Percentiles rank a stretch among this genome's conserved stretches.
Conservation (phyloP, 1,284 basidiomycete genomes). For the Meira miltonrushii region DNA sequence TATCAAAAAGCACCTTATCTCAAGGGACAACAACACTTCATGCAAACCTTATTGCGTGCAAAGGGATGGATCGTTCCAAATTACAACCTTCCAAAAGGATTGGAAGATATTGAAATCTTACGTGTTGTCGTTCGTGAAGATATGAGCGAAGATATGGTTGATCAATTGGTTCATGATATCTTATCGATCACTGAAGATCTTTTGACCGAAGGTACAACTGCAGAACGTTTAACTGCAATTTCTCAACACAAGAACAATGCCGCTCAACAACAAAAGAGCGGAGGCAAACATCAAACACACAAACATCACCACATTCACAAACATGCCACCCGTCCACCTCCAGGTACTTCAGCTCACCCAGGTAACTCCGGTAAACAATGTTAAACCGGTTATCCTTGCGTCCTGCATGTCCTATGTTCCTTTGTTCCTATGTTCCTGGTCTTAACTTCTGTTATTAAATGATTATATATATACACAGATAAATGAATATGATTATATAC, state of each 20-base stretch:
- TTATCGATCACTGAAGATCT: constrained; percentile 40
- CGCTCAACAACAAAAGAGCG: constrained; percentile 7
- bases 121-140: constrained; percentile 48
- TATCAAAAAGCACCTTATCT: constrained; percentile 34
- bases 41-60: constrained; percentile 71
- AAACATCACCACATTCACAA: constrained; percentile 7
- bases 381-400: no score
- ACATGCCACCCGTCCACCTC: no score
- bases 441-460: no score
- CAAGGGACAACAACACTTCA: constrained; percentile 69
- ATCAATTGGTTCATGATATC: constrained; percentile 46
- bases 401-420: no score
- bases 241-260: constrained; percentile 1
- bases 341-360: no score
- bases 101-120: constrained; percentile 42
- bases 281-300: constrained; percentile 8
- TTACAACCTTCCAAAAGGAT: constrained; percentile 41
- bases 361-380: no score
- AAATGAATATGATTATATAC: no score
- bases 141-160: constrained; percentile 44
- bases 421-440: no score
- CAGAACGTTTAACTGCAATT: constrained; percentile 17
- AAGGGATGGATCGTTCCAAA: constrained; percentile 65
- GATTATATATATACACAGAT: no score
- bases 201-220: constrained; percentile 18